Evolutionary conservation across 2,329 filamentous ascomycete genomes (phyloP).

Genomic region (Neurospora crassa): DNA sequence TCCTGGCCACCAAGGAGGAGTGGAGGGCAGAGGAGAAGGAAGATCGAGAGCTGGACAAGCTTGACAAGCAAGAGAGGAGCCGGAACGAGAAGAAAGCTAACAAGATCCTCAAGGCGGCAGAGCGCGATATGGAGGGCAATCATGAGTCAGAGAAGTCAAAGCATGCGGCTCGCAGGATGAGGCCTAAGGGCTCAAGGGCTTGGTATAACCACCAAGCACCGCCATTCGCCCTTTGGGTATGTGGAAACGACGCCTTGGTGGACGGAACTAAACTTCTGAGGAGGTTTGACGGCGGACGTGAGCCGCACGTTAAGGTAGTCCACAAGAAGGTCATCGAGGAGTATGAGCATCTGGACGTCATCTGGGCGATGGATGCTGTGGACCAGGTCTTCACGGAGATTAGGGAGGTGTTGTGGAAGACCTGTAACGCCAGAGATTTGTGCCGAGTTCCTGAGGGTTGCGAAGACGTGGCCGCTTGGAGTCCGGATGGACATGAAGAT

Average conservation of each 20-base stretch:
- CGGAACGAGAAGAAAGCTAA: slow-evolving; percentile 10
- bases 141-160: slow-evolving; percentile 13
- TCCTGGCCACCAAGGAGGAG: slow-evolving; percentile 68
- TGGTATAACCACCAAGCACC: slow-evolving; percentile 79
- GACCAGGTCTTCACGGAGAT: slow-evolving; percentile 77
- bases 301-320: slow-evolving; percentile 73
- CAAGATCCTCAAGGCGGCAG: slow-evolving; percentile 25
- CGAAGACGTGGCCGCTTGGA: slow-evolving; percentile 37
- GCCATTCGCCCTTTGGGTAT: slow-evolving; percentile 82
- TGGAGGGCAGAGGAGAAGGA: slow-evolving; percentile 51
- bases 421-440: slow-evolving; percentile 41
- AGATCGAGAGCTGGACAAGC: slow-evolving; percentile 35
- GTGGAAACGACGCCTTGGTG: slow-evolving; percentile 73
- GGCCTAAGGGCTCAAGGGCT: slow-evolving; percentile 44
- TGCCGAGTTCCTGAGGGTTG: slow-evolving; percentile 60
- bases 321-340: slow-evolving; percentile 75
- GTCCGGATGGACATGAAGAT: slow-evolving; percentile 14
- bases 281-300: slow-evolving; percentile 65
- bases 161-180: slow-evolving; percentile 24
- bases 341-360: slow-evolving; percentile 89
- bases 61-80: slow-evolving; percentile 15
- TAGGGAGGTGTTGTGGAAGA: slow-evolving; percentile 76
- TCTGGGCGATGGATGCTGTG: slow-evolving; percentile 87
- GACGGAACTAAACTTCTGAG: slow-evolving; percentile 67
- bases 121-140: slow-evolving; percentile 18